Evolutionary conservation across 2,329 filamentous ascomycete species (phyloP).

Genomic region (Hypoxylon sp.): DNA sequence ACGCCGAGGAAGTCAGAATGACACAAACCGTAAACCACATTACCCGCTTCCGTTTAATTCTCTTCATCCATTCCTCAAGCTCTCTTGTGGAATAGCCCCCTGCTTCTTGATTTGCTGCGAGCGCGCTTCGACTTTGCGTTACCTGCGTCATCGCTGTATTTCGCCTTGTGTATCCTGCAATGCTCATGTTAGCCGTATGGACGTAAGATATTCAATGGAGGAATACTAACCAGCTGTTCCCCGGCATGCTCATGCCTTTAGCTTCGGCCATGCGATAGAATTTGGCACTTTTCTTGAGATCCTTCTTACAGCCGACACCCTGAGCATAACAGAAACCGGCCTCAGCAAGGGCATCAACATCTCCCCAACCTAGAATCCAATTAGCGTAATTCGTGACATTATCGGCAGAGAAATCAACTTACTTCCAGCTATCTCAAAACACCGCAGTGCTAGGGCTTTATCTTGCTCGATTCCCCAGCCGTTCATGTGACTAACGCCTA

Average conservation of each 20-base stretch:
- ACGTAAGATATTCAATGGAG: background rate
- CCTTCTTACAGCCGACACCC: constrained; percentile 93
- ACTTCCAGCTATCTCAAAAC: constrained; percentile 95
- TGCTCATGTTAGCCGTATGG: constrained; percentile 32
- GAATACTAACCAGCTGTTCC: constrained; percentile 89
- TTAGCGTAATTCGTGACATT: constrained; percentile 43
- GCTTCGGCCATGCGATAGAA: constrained; percentile 92
- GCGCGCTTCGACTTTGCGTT: constrained; percentile 69
- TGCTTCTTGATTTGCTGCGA: constrained; percentile 80
- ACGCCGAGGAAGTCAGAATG: constrained; percentile 31
- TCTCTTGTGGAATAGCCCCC: constrained; percentile 78
- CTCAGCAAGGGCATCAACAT: constrained; percentile 92
- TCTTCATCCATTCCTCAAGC: constrained; percentile 37
- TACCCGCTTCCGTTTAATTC: constrained; percentile 9
- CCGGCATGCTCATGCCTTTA: constrained; percentile 96
- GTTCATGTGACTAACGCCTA: constrained; percentile 97
- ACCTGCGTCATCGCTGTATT: constrained; percentile 78
- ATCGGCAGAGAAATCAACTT: constrained; percentile 53
- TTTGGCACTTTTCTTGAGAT: constrained; percentile 91
- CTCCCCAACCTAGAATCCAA: constrained; percentile 79
- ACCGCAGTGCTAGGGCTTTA: constrained; percentile 85
- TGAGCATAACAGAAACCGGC: constrained; percentile 97
- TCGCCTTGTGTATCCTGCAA: constrained; percentile 92
- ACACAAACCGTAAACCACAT: constrained; percentile 27
- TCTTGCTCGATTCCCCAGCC: constrained; percentile 98